phyloP scores from a whole-genome alignment of 1,284 basidiomycete genomes.

The Puccinia polysora region DNA sequence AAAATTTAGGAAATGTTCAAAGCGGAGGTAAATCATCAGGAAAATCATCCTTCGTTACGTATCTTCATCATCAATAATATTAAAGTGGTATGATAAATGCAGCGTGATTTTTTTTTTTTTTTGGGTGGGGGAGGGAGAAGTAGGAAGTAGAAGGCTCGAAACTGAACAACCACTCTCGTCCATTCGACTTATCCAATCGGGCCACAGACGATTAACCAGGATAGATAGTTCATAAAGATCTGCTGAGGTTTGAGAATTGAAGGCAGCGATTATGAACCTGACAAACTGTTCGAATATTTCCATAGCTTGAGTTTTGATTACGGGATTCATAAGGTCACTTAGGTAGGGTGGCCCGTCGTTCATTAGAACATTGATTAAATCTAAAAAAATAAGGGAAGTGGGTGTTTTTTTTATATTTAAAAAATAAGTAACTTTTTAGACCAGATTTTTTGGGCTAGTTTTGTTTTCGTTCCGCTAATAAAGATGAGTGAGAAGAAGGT shows the following conservation, averaged over 20 bases:
- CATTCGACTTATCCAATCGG: slow-evolving; percentile 27
- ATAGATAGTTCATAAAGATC: slow-evolving; percentile 36
- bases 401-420: neutral
- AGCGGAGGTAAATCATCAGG: no score
- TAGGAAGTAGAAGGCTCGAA: neutral
- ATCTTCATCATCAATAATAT: no score
- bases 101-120: no score
- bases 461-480: neutral
- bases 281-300: slow-evolving; percentile 22
- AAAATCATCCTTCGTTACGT: no score
- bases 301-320: neutral
- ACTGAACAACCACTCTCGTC: slow-evolving; percentile 27
- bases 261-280: slow-evolving; percentile 21
- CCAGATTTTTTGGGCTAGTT: no score
- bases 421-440: no score
- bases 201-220: slow-evolving; percentile 22
- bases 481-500: neutral
- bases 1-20: no score
- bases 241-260: slow-evolving; percentile 25
- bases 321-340: neutral
- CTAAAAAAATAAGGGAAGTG: no score
- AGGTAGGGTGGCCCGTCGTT: slow-evolving; percentile 1
- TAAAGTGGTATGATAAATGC: no score
- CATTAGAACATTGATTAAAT: slow-evolving; percentile 22
- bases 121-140: no score